A percentile compares a stretch with the other conserved stretches of the same genome.
Evolutionary conservation across 345 rosid genomes (phyloP).

Genomic region (Physaria fendleri): DNA sequence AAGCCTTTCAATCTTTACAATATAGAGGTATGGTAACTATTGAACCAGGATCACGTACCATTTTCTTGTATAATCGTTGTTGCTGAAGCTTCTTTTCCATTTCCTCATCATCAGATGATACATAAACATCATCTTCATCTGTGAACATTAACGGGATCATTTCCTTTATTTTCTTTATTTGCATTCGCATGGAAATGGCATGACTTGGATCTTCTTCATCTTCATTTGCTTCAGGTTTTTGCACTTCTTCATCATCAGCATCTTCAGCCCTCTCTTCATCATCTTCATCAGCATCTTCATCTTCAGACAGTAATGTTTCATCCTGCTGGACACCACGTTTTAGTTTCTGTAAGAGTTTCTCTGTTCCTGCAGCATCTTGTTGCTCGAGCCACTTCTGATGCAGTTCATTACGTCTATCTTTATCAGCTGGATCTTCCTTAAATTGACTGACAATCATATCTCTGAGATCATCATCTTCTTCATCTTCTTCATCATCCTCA

Average conservation of each 20-base stretch:
- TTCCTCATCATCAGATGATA: constrained; percentile 92
- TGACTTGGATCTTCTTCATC: constrained; percentile 40
- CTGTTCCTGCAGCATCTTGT: constrained; percentile 85
- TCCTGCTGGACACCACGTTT: constrained; percentile 49
- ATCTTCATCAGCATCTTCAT: constrained; percentile 36
- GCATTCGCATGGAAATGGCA: constrained; percentile 42
- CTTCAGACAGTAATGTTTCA: constrained; percentile 38
- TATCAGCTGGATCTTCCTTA: constrained; percentile 62
- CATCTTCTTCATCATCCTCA: constrained; percentile 71
- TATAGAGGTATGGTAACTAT: not conserved
- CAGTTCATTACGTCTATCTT: constrained; percentile 71
- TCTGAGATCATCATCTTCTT: constrained; percentile 57
- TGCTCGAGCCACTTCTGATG: constrained; percentile 93
- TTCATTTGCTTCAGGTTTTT: constrained; percentile 40
- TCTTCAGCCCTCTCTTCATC: constrained; percentile 37
- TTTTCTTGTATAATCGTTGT: constrained; percentile 43
- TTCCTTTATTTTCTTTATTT: constrained; percentile 70
- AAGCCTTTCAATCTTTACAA: not conserved
- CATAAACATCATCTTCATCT: constrained; percentile 65
- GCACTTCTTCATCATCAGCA: constrained; percentile 39
- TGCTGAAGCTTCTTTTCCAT: constrained; percentile 43
- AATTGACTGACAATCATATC: constrained; percentile 69
- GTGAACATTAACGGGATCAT: constrained; percentile 85
- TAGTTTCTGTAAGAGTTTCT: constrained; percentile 63
- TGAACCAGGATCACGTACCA: constrained; percentile 43